Conservation (phyloP, 2,329 filamentous ascomycete genomes). For the Hypoxylon sp. region DNA sequence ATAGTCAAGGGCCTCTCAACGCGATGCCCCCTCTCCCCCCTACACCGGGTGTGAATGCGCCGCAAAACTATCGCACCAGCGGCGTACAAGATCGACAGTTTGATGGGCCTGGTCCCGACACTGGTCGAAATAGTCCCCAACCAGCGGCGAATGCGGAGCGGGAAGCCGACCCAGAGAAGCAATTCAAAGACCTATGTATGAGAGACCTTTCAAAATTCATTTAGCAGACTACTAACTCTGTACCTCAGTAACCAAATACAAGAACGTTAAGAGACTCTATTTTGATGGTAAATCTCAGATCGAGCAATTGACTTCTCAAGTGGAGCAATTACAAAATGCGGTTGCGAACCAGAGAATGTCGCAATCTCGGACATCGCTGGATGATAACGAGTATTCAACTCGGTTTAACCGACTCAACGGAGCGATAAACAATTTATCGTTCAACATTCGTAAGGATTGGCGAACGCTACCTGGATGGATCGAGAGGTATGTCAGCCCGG, state of each 20-base stretch:
- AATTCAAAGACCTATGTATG: slow-evolving; percentile 70
- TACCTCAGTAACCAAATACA: slow-evolving; percentile 86
- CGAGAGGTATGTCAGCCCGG: slow-evolving; percentile 81
- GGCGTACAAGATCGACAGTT: slow-evolving; percentile 59
- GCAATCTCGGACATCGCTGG: slow-evolving; percentile 91
- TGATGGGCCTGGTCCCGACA: slow-evolving; percentile 60
- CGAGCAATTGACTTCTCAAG: slow-evolving; percentile 85
- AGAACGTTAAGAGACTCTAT: slow-evolving; percentile 97
- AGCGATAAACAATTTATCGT: slow-evolving; percentile 93
- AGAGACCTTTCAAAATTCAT: slow-evolving; percentile 34
- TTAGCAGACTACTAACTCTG: slow-evolving; percentile 52
- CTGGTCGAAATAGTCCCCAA: slow-evolving; percentile 69
- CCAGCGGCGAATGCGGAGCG: slow-evolving; percentile 61
- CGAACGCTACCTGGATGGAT: slow-evolving; percentile 84
- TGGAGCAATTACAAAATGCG: slow-evolving; percentile 97
- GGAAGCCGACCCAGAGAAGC: slow-evolving; percentile 64
- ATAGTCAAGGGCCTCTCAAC: slow-evolving; percentile 61
- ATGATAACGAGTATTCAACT: slow-evolving; percentile 93
- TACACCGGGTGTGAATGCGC: slow-evolving; percentile 52
- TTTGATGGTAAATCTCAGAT: slow-evolving; percentile 96
- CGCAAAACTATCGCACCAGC: slow-evolving; percentile 58
- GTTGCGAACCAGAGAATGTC: slow-evolving; percentile 95
- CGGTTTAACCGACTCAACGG: slow-evolving; percentile 93
- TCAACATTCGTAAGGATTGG: slow-evolving; percentile 98
- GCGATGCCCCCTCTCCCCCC: slow-evolving; percentile 61